These are phyloP conservation scores for Amaranthus palmeri DNA, from an alignment of 148 eudicot genomes.

Conservation along the genomic window DNA sequence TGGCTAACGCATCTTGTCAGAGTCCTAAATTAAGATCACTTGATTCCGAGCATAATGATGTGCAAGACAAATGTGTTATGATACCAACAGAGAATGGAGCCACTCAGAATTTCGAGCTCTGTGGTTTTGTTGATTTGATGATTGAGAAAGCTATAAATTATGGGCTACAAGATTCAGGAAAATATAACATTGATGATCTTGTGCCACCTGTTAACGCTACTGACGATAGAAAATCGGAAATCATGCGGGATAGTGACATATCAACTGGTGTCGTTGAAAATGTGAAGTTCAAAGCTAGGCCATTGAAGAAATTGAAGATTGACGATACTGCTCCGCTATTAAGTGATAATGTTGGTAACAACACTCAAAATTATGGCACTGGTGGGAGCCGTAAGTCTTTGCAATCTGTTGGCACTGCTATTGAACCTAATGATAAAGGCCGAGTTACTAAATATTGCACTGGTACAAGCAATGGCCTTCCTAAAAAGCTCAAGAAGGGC, in stretches of 20 bases:
- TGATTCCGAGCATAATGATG: slow-evolving; percentile 11
- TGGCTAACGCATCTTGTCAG: slow-evolving; percentile 6
- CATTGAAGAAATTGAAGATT: slow-evolving; percentile 35
- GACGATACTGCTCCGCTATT: slow-evolving; percentile 9
- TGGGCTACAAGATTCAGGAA: neutral
- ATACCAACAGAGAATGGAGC: neutral
- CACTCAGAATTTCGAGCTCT: neutral
- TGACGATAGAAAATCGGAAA: slow-evolving; percentile 4
- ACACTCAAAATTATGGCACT: slow-evolving; percentile 9
- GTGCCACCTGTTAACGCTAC: slow-evolving; percentile 5
- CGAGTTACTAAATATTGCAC: slow-evolving; percentile 6
- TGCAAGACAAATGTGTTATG: neutral
- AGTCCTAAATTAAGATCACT: slow-evolving; percentile 11
- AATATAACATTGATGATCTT: neutral
- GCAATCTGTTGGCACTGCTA: neutral
- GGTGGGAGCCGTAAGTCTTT: slow-evolving; percentile 7
- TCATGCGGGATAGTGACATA: slow-evolving; percentile 1
- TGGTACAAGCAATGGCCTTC: slow-evolving; percentile 20
- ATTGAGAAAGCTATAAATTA: neutral
- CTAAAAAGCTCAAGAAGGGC: neutral
- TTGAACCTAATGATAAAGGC: neutral
- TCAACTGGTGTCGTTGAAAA: slow-evolving; percentile 15
- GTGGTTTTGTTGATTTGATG: neutral
- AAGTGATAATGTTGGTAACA: slow-evolving; percentile 12
- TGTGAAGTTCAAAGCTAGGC: slow-evolving; percentile 24